A percentile compares a stretch with the other conserved stretches of the same genome.
Conservation (phyloP, 2,329 filamentous ascomycete genomes). For the Paracorniculantispora psalliotae region DNA sequence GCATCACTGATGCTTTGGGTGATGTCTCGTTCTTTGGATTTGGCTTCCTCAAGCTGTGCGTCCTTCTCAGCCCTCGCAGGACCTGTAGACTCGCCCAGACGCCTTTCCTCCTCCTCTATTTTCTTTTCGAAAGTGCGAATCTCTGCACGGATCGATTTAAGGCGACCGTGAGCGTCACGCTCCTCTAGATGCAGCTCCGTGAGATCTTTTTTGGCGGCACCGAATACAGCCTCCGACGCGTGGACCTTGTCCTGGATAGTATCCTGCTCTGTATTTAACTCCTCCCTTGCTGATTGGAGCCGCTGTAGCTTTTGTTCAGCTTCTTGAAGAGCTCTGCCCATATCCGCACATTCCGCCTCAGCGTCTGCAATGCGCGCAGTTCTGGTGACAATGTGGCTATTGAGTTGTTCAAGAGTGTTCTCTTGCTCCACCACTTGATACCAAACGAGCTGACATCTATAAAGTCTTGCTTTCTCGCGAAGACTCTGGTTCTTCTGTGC, state of each 20-base stretch:
- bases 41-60: slow-evolving; percentile 41
- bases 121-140: slow-evolving; percentile 41
- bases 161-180: slow-evolving; percentile 55
- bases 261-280: slow-evolving; percentile 41
- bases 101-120: slow-evolving; percentile 52
- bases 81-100: slow-evolving; percentile 64
- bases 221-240: slow-evolving; percentile 46
- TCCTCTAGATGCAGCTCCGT: slow-evolving; percentile 56
- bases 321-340: slow-evolving; percentile 45
- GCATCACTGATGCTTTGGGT: slow-evolving; percentile 24
- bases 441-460: slow-evolving; percentile 74
- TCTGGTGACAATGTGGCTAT: slow-evolving; percentile 23
- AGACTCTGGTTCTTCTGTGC: slow-evolving; percentile 64
- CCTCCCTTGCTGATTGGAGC: slow-evolving; percentile 34
- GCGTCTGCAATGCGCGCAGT: slow-evolving; percentile 23
- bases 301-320: slow-evolving; percentile 41
- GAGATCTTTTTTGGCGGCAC: slow-evolving; percentile 49
- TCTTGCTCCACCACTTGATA: slow-evolving; percentile 78
- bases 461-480: slow-evolving; percentile 52
- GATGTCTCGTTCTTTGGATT: slow-evolving; percentile 23
- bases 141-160: slow-evolving; percentile 48
- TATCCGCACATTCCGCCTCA: slow-evolving; percentile 29
- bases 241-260: slow-evolving; percentile 38
- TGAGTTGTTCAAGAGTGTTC: slow-evolving; percentile 36
- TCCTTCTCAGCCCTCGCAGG: slow-evolving; percentile 61